Conservation (phyloP, 1,284 basidiomycete genomes). For the Tranzscheliella williamsii region DNA sequence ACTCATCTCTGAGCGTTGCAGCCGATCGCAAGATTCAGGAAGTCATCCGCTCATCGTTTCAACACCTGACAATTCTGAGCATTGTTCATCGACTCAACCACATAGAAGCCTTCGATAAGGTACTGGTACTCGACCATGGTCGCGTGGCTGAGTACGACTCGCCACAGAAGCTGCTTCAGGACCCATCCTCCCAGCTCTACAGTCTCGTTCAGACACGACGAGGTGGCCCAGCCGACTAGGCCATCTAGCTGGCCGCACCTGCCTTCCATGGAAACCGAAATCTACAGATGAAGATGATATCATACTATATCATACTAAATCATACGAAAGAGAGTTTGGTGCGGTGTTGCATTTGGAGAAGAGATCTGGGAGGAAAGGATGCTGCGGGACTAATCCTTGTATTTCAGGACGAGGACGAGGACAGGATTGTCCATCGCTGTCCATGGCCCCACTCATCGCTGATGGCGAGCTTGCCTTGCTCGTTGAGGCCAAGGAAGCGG, state of each 20-base stretch:
- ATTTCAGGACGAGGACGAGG: too few relatives aligned
- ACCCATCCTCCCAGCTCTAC: background rate
- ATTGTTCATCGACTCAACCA: background rate
- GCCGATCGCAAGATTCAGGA: background rate
- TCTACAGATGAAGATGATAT: too few relatives aligned
- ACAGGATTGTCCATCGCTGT: background rate
- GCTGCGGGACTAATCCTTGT: too few relatives aligned
- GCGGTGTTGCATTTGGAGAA: too few relatives aligned
- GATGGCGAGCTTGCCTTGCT: background rate
- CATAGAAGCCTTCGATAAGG: background rate
- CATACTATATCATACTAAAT: too few relatives aligned
- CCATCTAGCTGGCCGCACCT: too few relatives aligned
- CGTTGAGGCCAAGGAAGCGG: background rate
- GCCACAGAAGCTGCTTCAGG: background rate
- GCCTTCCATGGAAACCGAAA: too few relatives aligned
- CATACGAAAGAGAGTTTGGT: too few relatives aligned
- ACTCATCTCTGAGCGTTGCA: background rate
- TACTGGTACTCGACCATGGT: background rate
- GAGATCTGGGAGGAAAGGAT: too few relatives aligned
- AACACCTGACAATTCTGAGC: background rate
- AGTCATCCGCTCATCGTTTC: background rate
- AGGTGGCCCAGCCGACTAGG: too few relatives aligned
- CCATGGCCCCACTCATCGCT: background rate
- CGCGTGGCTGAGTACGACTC: background rate
- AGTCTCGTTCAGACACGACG: background rate